These are phyloP conservation scores for Cyclanthera cordifolia DNA, from an alignment of 306 rosid species.

Conservation along the genomic window DNA sequence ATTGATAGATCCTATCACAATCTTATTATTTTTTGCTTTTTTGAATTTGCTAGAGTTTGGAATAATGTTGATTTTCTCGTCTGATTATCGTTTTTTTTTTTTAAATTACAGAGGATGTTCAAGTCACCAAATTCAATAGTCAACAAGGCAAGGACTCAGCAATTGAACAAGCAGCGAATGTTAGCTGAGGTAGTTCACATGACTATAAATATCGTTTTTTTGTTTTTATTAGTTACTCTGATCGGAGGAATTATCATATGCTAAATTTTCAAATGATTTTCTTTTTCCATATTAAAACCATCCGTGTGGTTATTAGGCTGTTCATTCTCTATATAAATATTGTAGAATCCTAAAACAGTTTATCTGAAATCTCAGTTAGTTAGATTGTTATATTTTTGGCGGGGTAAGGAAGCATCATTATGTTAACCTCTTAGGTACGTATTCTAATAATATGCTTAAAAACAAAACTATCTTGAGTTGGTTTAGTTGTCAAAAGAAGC, in stretches of 20 bases:
- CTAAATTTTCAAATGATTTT: background rate
- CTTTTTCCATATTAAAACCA: background rate
- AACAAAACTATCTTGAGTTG: too few species aligned
- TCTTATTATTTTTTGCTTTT: background rate
- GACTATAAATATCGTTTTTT: background rate
- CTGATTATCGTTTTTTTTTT: background rate
- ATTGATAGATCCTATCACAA: too few species aligned
- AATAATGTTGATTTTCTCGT: background rate
- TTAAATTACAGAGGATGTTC: conserved; percentile 49
- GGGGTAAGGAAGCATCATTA: background rate
- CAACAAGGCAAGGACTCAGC: conserved; percentile 84
- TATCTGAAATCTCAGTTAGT: background rate
- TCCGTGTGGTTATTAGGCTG: background rate
- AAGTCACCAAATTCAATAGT: conserved; percentile 71
- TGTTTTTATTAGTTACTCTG: background rate
- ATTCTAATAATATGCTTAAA: too few species aligned
- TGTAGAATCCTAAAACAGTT: background rate
- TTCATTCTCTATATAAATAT: background rate
- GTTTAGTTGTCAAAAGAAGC: too few species aligned
- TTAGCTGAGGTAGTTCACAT: conserved; percentile 46
- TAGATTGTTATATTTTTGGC: background rate
- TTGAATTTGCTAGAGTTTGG: background rate
- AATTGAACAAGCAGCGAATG: conserved; percentile 67
- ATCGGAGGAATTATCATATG: background rate
- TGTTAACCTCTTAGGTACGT: too few species aligned